Base-by-base conservation (phyloP, 805 yeast species). In the Monosporozyma servazzii region DNA sequence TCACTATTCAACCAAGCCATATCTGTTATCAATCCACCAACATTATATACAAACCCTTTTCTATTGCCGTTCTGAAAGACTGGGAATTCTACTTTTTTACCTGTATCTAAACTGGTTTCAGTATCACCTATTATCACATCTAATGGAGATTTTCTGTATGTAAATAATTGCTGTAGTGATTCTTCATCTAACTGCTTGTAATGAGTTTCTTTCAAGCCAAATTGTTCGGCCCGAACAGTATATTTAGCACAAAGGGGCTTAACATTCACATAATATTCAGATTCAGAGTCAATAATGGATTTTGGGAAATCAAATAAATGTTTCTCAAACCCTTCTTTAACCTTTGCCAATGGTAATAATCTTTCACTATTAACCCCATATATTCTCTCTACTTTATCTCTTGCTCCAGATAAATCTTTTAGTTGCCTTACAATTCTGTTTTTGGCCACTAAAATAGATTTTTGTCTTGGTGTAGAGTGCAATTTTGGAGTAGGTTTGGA, bases 11-110 rank as follows among this genome's bases (percentile, higher is more conserved):
- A 57, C 88, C 88, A 83, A 9, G 76, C 74, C 52, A 76, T 59
- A 20, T 79, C 75, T 0, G 84, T 75, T 0, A 81, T 68, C 8
- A 74, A 63, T 0, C 79, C 78, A 0, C 86, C 85, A 0, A 73
- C 67, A 56, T 79, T 78, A 17, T 76, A 47, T 2, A 77, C 66
- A 9, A 70, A 58, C 0, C 78, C 77, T 17, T 60, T 64, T 29
- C 77, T 65, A 5, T 59, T 50, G 2, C 62, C 64, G 48, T 65
- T 49, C 5, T 58, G 51, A 8, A 64, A 56, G 2, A 58, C 51
- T 1, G 71, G 71, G 45, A 67, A 61, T 27, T 65, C 68, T 3
- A 55, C 47, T 39, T 53, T 53, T 4, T 55, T 62, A 21, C 59
- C 64, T 1, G 55, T 45, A 0, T 47, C 43, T 45, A 66, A 51